A percentile compares a stretch with the other conserved stretches of the same genome.
phyloP scores from a whole-genome alignment of 176 grass and related monocot genomes.

The Bolboschoenus planiculmis region DNA sequence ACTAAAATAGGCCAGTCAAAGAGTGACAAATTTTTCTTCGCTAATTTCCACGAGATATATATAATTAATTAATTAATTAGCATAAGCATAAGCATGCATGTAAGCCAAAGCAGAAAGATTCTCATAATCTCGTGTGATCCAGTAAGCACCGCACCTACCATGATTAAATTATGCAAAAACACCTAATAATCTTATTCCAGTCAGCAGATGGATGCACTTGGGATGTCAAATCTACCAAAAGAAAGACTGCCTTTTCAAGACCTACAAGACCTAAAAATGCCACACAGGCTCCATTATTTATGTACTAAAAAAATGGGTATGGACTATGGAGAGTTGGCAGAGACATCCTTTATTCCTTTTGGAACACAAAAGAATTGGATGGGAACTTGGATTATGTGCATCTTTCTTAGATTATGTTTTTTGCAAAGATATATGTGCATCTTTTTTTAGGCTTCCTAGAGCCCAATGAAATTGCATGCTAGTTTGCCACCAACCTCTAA shows the following conservation, averaged over 20 bases:
- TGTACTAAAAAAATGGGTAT: neutral
- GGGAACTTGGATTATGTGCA: neutral
- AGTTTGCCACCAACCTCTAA: neutral
- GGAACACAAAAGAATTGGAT: neutral
- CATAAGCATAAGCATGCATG: conserved; percentile 23
- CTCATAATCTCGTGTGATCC: conserved; percentile 29
- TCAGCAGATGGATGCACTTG: conserved; percentile 12
- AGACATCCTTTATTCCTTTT: neutral
- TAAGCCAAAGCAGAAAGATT: conserved; percentile 27
- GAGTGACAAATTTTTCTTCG: neutral
- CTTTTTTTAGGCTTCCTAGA: neutral
- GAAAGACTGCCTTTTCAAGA: neutral
- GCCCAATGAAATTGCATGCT: no score
- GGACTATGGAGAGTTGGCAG: neutral
- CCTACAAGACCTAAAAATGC: neutral
- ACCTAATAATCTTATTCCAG: conserved; percentile 2
- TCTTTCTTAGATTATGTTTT: neutral
- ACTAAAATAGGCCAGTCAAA: conserved; percentile 5
- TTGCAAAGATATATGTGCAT: neutral
- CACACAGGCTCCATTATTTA: neutral
- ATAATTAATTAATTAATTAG: conserved; percentile 5
- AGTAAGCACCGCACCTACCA: conserved; percentile 25
- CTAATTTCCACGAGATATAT: conserved; percentile 10
- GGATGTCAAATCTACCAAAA: conserved; percentile 21
- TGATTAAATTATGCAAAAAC: conserved; percentile 25